These are phyloP conservation scores for Dothidotthia symphoricarpi DNA, from an alignment of 2,329 filamentous ascomycete genomes.

Conservation along the genomic window DNA sequence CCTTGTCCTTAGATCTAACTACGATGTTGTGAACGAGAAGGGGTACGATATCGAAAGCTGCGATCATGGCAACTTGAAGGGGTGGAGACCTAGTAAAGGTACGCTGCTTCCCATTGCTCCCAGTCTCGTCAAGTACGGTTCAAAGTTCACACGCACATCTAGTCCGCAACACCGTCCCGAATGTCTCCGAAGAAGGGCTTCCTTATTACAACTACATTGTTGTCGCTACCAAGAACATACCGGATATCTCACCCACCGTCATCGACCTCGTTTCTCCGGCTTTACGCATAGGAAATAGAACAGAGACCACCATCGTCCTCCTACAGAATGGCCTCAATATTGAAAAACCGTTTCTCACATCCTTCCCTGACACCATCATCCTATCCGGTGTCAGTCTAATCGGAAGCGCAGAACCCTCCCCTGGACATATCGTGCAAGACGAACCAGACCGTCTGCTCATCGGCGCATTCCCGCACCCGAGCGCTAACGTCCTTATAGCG, in stretches of 20 bases:
- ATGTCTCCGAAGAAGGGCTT: constrained; percentile 39
- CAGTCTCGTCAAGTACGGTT: neutral
- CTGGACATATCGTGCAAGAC: constrained; percentile 54
- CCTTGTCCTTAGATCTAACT: constrained; percentile 58
- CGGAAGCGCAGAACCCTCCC: constrained; percentile 50
- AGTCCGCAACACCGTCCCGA: constrained; percentile 53
- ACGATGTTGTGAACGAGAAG: constrained; percentile 45
- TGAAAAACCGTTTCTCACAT: constrained; percentile 52
- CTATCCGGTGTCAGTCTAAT: constrained; percentile 56
- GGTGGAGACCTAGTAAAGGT: constrained; percentile 51
- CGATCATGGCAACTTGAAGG: constrained; percentile 53
- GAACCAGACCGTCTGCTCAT: constrained; percentile 53
- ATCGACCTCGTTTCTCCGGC: constrained; percentile 53
- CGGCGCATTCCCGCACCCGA: constrained; percentile 50
- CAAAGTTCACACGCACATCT: constrained; percentile 4
- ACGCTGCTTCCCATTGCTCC: constrained; percentile 9
- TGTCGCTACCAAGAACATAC: constrained; percentile 58
- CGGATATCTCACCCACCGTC: constrained; percentile 53
- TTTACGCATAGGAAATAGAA: constrained; percentile 45
- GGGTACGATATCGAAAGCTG: constrained; percentile 58
- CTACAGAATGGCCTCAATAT: constrained; percentile 66
- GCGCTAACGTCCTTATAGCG: constrained; percentile 21
- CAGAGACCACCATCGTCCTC: constrained; percentile 55
- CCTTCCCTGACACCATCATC: constrained; percentile 54
- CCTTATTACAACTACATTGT: constrained; percentile 56